Evolutionary conservation across 2,329 filamentous ascomycete species (phyloP).

Genomic region (Alternaria sp.): DNA sequence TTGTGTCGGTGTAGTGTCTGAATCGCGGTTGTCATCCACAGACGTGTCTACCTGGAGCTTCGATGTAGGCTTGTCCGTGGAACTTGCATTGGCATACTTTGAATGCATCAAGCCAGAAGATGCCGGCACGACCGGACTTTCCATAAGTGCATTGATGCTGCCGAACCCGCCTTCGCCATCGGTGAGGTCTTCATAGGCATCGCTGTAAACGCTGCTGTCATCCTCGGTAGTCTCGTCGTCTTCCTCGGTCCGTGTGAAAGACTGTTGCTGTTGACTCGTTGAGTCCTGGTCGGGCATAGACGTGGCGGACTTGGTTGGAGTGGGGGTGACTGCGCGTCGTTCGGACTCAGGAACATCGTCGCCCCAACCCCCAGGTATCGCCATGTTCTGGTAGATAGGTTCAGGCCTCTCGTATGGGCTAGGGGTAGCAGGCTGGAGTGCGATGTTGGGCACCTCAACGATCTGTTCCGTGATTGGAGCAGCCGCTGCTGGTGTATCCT

Average conservation of each 20-base stretch:
- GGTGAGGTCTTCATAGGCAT: constrained; percentile 76
- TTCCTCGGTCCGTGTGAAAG: constrained; percentile 5
- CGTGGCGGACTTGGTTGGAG: not conserved
- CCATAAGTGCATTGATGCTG: constrained; percentile 75
- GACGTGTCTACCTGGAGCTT: constrained; percentile 16
- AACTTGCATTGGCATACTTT: constrained; percentile 28
- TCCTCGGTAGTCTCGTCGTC: constrained; percentile 43
- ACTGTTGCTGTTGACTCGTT: constrained; percentile 1
- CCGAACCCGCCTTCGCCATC: constrained; percentile 72
- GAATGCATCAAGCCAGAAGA: constrained; percentile 31
- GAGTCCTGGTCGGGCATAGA: constrained; percentile 6
- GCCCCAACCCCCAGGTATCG: constrained; percentile 41
- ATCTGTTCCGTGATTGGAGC: constrained; percentile 16
- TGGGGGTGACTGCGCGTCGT: not conserved
- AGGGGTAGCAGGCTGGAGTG: constrained; percentile 47
- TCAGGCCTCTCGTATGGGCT: constrained; percentile 35
- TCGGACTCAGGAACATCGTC: constrained; percentile 34
- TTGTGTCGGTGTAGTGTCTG: constrained; percentile 33
- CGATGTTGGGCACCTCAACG: constrained; percentile 40
- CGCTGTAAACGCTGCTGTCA: constrained; percentile 69
- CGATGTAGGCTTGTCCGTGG: constrained; percentile 19
- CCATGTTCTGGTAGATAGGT: constrained; percentile 32
- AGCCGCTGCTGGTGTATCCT: constrained; percentile 16
- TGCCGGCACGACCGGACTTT: constrained; percentile 58
- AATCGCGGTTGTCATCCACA: constrained; percentile 12